These are phyloP conservation scores for Phytophthora pinifolia DNA, from an alignment of 352 stramenopile species.

Conservation along the genomic window DNA sequence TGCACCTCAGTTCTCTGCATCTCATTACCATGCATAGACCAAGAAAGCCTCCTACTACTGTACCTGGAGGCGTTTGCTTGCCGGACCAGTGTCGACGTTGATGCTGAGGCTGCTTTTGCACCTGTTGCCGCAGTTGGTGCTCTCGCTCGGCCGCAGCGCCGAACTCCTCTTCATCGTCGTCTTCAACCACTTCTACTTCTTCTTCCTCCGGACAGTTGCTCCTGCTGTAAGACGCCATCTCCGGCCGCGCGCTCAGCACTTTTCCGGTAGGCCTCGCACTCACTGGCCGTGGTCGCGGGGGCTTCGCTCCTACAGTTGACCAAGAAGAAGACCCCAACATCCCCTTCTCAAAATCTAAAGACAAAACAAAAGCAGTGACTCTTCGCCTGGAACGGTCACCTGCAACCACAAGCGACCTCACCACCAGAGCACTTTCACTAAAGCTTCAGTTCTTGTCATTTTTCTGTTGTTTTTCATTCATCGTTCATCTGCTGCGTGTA, in stretches of 20 bases:
- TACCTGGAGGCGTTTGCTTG: conserved; percentile 15
- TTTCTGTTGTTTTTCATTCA: conserved; percentile 25
- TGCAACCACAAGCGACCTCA: background rate
- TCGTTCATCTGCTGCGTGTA: conserved; percentile 11
- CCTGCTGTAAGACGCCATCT: conserved; percentile 19
- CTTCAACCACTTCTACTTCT: conserved; percentile 42
- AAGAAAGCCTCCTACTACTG: background rate
- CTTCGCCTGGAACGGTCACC: conserved; percentile 19
- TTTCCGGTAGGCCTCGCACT: conserved; percentile 45
- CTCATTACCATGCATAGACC: background rate
- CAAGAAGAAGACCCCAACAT: conserved; percentile 23
- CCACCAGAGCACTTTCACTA: conserved; percentile 18
- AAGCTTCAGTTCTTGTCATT: conserved; percentile 23
- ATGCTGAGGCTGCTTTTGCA: conserved; percentile 10
- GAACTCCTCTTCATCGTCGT: conserved; percentile 39
- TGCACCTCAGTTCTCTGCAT: background rate
- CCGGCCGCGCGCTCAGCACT: conserved; percentile 12
- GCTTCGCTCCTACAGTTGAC: conserved; percentile 14
- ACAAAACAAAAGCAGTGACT: conserved; percentile 12
- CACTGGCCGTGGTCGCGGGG: conserved; percentile 38
- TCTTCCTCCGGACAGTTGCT: conserved; percentile 24
- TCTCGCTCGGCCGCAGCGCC: conserved; percentile 32
- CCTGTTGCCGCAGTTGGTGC: conserved; percentile 17
- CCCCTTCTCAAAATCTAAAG: conserved; percentile 2
- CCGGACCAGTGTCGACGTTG: conserved; percentile 18